Evolutionary conservation across 2,329 filamentous ascomycete genomes (phyloP), one percentile per base, ranked within the genome.

Genomic region (Bipolaris victoriae): DNA sequence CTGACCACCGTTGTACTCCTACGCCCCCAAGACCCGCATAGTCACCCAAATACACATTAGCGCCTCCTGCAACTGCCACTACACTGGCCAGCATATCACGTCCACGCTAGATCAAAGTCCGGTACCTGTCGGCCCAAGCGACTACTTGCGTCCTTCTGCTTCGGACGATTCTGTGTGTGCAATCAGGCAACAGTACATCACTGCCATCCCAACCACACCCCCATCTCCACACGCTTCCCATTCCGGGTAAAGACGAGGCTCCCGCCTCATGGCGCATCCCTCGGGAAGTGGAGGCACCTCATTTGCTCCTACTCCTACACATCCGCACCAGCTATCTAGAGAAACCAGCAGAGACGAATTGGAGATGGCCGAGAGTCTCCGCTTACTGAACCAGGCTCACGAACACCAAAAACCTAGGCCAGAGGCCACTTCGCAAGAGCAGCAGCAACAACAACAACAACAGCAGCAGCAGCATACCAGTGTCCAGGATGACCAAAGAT

Each of bases 341-440:
- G 74, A 81, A 55, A 78, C 78, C 3, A 82, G 81, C 52, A 77
- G 77, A 62, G 78, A 82, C 70, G 81, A 83, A 62, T 72, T 82
- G 24, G 81, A 83, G 65, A 76, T 80, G 67, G 81, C 81, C 11
- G 76, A 78, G 60, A 79, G 79, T 60, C 77, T 83, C 24, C 74
- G 68, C 52, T 62, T 73, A 48, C 61, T 82, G 37, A 80, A 79
- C 54, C 80, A 81, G 57, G 77, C 79, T 9, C 78, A 81, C 62
- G 71, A 71, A 44, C 60, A 65, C 41, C 67, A 66, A 36, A 58
- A 64, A 20, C 53, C 66, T 35, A 66, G 66, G 57, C 52, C 57
- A 22, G 52, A 58, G 41, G 61, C 65, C 7, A 57, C 59, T 6
- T 53, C 65, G 13, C 64, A 67, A 43, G 61, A 57, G 39, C 65